Evolutionary conservation across 768 basidiomycete species (phyloP).

Genomic region (Tulasnella sp.): DNA sequence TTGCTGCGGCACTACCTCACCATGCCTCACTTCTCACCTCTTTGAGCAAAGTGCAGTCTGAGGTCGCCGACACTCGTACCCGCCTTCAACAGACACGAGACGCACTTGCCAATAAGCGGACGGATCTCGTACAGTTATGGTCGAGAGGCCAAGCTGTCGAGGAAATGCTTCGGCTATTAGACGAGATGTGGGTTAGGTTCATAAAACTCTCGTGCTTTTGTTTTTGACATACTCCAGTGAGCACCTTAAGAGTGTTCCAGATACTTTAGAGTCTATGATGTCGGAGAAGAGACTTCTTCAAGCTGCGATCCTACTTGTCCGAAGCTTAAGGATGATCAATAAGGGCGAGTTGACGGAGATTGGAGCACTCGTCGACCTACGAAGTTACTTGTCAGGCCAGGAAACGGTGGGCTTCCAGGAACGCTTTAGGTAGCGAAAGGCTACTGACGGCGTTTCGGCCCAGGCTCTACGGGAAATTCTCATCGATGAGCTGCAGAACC

Average conservation of each 20-base stretch:
- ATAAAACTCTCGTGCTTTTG: neutral
- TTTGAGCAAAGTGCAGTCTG: constrained; percentile 58
- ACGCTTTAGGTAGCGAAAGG: neutral
- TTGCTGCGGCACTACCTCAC: constrained; percentile 86
- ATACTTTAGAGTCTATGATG: constrained; percentile 84
- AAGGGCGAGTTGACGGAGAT: constrained; percentile 90
- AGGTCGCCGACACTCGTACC: constrained; percentile 59
- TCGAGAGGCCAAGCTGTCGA: constrained; percentile 80
- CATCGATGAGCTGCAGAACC: constrained; percentile 89
- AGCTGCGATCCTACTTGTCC: constrained; percentile 75
- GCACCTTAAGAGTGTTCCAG: constrained; percentile 79
- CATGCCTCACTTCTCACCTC: constrained; percentile 70
- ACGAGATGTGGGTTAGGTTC: constrained; percentile 64
- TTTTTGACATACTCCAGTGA: constrained; percentile 43
- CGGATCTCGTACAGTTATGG: constrained; percentile 86
- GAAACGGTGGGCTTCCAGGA: constrained; percentile 52
- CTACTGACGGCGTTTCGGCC: neutral
- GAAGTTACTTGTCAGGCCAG: constrained; percentile 73
- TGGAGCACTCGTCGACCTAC: constrained; percentile 83
- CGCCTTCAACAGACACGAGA: constrained; percentile 71
- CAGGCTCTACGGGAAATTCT: constrained; percentile 88
- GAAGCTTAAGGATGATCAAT: constrained; percentile 82
- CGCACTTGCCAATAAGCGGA: constrained; percentile 63
- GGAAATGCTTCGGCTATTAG: constrained; percentile 90
- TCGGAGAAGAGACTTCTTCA: constrained; percentile 89